phyloP scores from a whole-genome alignment of 2,329 filamentous ascomycete genomes.

The Monosporascus sp. region DNA sequence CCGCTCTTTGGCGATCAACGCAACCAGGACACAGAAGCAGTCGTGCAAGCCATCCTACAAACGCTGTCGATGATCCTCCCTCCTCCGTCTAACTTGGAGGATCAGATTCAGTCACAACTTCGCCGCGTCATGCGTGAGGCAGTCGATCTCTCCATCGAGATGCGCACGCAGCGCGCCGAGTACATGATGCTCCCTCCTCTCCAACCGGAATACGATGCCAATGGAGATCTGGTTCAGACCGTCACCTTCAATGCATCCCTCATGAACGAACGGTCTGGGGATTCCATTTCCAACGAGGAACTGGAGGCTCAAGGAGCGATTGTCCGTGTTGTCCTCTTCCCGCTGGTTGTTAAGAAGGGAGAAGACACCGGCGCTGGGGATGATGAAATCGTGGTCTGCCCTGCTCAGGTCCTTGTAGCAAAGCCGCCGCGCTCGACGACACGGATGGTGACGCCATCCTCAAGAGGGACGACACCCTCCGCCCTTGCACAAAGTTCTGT shows the following conservation, averaged over 20 bases:
- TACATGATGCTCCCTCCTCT: conserved; percentile 98
- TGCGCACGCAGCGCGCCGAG: conserved; percentile 94
- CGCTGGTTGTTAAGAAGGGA: conserved; percentile 92
- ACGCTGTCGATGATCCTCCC: conserved; percentile 81
- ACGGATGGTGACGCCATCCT: conserved; percentile 41
- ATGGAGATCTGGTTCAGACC: conserved; percentile 82
- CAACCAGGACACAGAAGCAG: conserved; percentile 86
- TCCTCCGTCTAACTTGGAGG: conserved; percentile 74
- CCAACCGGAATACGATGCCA: conserved; percentile 89
- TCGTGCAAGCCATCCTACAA: conserved; percentile 85
- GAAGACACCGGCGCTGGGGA: conserved; percentile 83
- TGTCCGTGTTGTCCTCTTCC: conserved; percentile 91
- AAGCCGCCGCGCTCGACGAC: conserved; percentile 33
- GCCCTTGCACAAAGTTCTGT: conserved; percentile 12
- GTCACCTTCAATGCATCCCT: conserved; percentile 87
- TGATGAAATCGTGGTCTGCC: conserved; percentile 91
- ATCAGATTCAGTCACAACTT: conserved; percentile 76
- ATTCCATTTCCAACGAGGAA: conserved; percentile 66
- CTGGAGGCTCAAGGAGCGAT: conserved; percentile 71
- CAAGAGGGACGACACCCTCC: conserved; percentile 18
- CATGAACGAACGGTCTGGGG: conserved; percentile 87
- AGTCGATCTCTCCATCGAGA: conserved; percentile 87
- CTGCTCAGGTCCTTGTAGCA: conserved; percentile 86
- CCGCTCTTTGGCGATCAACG: conserved; percentile 77
- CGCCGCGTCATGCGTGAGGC: conserved; percentile 84